These are phyloP conservation scores for Fusarium sororula DNA, from an alignment of 2,329 filamentous ascomycete genomes.

Conservation along the genomic window DNA sequence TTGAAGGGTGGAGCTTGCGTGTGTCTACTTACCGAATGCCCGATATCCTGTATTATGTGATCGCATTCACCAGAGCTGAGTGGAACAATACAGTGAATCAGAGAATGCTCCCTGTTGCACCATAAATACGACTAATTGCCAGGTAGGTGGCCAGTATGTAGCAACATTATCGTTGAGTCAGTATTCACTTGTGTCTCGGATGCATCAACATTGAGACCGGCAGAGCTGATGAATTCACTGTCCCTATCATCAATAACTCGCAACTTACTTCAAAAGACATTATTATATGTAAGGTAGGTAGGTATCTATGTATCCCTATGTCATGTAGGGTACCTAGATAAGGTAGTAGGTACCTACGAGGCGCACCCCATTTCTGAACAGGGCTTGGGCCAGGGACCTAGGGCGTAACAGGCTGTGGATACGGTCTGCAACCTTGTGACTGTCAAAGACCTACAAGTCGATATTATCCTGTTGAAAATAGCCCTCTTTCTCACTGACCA, in stretches of 20 bases:
- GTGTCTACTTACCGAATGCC: not conserved
- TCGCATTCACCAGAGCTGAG: not conserved
- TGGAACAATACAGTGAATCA: not conserved
- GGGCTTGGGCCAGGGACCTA: too few relatives aligned
- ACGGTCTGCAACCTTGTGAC: too few relatives aligned
- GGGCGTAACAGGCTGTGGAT: too few relatives aligned
- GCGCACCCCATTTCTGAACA: too few relatives aligned
- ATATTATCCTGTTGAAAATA: too few relatives aligned
- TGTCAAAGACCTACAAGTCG: too few relatives aligned
- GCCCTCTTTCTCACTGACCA: too few relatives aligned
- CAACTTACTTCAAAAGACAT: not conserved
- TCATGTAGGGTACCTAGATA: not conserved
- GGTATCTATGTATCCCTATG: not conserved
- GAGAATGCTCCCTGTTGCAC: not conserved
- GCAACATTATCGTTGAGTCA: not conserved
- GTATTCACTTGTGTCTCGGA: not conserved
- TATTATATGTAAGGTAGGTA: not conserved
- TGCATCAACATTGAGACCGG: not conserved
- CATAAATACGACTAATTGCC: too few relatives aligned
- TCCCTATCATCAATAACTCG: constrained; percentile 1
- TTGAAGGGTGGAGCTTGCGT: not conserved
- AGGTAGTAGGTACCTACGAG: too few relatives aligned
- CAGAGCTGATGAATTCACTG: not conserved
- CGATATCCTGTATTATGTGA: not conserved
- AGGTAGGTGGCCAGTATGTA: not conserved